Percentiles rank a stretch among this genome's conserved stretches.
Evolutionary conservation across 176 grass and related monocot genomes (phyloP).

Genomic region (Triticum timopheevii): DNA sequence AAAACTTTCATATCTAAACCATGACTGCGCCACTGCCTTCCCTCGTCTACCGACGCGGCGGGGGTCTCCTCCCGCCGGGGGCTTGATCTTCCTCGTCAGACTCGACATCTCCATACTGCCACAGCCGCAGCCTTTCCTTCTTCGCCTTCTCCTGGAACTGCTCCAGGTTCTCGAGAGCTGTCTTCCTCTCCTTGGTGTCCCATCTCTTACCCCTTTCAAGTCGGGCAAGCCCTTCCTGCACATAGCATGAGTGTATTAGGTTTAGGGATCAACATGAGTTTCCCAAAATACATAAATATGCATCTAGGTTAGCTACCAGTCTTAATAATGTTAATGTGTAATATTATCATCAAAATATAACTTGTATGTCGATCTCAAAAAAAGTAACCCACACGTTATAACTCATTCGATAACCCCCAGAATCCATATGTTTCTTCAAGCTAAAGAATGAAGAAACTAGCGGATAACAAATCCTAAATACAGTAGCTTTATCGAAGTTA

Average conservation of each 20-base stretch:
- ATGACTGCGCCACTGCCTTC: not conserved
- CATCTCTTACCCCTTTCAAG: conserved; percentile 82
- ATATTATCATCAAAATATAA: not conserved
- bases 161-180: conserved; percentile 61
- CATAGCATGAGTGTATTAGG: not conserved
- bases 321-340: not conserved
- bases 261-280: not conserved
- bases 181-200: conserved; percentile 66
- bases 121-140: conserved; percentile 53
- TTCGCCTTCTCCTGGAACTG: conserved; percentile 84
- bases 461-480: not conserved
- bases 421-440: not conserved
- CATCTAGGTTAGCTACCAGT: not conserved
- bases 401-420: not conserved
- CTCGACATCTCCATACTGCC: conserved; percentile 69
- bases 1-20: conserved; percentile 55
- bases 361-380: not conserved
- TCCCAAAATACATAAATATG: not conserved
- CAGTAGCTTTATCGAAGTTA: not conserved
- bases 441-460: not conserved
- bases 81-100: conserved; percentile 72
- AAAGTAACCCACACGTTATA: too few species aligned
- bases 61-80: conserved; percentile 53
- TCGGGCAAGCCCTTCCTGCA: conserved; percentile 76
- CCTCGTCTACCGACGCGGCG: conserved; percentile 47